These are phyloP conservation scores for Exophiala spinifera DNA, from an alignment of 2,329 filamentous ascomycete species.

Conservation along the genomic window DNA sequence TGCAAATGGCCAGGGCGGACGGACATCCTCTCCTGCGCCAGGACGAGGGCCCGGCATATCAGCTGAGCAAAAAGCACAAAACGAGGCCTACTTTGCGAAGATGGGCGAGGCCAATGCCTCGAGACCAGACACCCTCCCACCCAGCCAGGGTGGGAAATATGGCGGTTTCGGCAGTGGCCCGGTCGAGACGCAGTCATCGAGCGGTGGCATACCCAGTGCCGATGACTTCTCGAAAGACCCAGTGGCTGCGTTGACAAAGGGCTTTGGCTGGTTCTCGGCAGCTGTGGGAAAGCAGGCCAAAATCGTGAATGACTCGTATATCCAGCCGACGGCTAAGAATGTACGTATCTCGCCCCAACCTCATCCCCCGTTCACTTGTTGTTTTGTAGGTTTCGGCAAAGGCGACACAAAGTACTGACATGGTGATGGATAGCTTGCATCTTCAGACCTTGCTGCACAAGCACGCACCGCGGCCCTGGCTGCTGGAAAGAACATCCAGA, in stretches of 20 bases:
- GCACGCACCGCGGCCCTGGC: conserved; percentile 56
- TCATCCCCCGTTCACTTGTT: not conserved
- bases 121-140: conserved; percentile 70
- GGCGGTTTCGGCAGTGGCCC: conserved; percentile 82
- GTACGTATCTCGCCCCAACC: conserved; percentile 46
- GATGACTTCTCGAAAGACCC: conserved; percentile 91
- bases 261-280: conserved; percentile 89
- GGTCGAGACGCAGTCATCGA: conserved; percentile 36
- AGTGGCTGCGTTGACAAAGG: conserved; percentile 80
- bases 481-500: conserved; percentile 60
- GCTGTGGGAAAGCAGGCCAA: conserved; percentile 89
- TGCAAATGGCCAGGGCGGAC: conserved; percentile 21
- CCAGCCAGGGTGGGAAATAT: conserved; percentile 90
- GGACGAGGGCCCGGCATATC: conserved; percentile 12
- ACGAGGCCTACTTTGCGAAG: conserved; percentile 87
- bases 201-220: conserved; percentile 60
- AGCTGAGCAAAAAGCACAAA: conserved; percentile 59
- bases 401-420: not conserved
- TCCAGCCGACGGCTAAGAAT: conserved; percentile 88
- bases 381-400: not conserved
- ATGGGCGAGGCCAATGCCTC: conserved; percentile 80
- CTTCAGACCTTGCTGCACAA: conserved; percentile 74
- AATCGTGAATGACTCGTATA: conserved; percentile 83
- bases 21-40: conserved; percentile 33
- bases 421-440: conserved; percentile 59